Evolutionary conservation across 768 basidiomycete genomes (phyloP).

Genomic region (Neoboletus subvelutipes): DNA sequence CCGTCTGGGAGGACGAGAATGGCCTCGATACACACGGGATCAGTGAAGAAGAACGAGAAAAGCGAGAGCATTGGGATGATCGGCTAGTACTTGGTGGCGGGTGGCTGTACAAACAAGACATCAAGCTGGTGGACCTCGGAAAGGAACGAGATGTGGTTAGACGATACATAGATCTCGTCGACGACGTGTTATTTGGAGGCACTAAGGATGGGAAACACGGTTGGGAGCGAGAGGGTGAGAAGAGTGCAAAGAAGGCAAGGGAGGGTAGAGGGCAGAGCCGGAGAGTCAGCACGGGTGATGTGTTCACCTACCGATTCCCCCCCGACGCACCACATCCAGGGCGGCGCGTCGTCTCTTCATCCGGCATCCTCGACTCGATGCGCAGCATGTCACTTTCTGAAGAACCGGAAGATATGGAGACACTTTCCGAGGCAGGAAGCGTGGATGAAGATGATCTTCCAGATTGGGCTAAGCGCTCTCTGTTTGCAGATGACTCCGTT

Average conservation of each 20-base stretch:
- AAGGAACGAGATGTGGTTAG: constrained; percentile 58
- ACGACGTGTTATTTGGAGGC: constrained; percentile 73
- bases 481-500: constrained; percentile 55
- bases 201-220: constrained; percentile 47
- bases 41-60: constrained; percentile 50
- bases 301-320: constrained; percentile 25
- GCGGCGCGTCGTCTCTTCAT: constrained; percentile 54
- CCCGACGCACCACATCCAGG: constrained; percentile 23
- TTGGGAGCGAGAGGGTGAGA: constrained; percentile 48
- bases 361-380: constrained; percentile 57
- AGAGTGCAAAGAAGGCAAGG: constrained; percentile 44
- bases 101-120: constrained; percentile 75
- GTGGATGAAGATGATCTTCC: constrained; percentile 75
- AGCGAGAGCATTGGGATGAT: constrained; percentile 79
- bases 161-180: constrained; percentile 73
- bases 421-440: constrained; percentile 40
- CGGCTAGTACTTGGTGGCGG: constrained; percentile 76
- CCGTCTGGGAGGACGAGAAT: constrained; percentile 81
- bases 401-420: constrained; percentile 58
- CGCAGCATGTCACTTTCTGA: constrained; percentile 45
- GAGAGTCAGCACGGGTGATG: constrained; percentile 31
- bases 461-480: constrained; percentile 66
- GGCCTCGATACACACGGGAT: constrained; percentile 42
- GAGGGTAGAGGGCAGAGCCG: constrained; percentile 39
- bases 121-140: constrained; percentile 50